Conservation (phyloP, 1,139 yeast species). For the Hansenula sp. region DNA sequence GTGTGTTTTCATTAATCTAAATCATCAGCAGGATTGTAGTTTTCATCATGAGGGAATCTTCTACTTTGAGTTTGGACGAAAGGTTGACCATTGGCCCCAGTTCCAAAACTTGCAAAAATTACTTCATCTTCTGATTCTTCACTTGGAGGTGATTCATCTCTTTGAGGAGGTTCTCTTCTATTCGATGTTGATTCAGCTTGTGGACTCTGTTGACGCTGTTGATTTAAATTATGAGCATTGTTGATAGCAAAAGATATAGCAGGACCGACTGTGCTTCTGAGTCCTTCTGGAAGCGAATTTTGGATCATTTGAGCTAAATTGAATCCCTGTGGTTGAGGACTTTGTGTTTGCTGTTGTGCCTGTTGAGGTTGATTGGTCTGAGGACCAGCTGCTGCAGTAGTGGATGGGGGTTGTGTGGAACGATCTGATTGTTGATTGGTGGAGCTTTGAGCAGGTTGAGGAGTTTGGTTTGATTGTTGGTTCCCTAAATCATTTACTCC, state of each 20-base stretch:
- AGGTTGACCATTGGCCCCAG: no score
- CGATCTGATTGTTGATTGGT: neutral
- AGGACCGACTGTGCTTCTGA: constrained; percentile 13
- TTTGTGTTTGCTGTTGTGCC: neutral
- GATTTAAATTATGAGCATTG: constrained; percentile 5
- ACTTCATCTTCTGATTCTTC: no score
- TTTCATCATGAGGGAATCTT: neutral
- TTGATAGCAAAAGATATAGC: constrained; percentile 6
- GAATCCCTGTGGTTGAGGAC: neutral
- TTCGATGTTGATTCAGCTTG: no score
- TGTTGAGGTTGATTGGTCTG: neutral
- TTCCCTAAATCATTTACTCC: neutral
- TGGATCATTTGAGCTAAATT: neutral
- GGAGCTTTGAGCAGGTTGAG: neutral
- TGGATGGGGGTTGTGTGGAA: no score
- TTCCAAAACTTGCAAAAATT: no score
- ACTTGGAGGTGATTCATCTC: neutral
- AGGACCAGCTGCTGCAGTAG: neutral
- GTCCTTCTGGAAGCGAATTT: constrained; percentile 7
- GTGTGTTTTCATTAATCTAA: no score
- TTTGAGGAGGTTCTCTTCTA: neutral
- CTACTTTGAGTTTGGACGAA: no score
- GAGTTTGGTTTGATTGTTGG: neutral
- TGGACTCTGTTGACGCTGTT: no score
- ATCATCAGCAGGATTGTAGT: neutral